Conservation (phyloP, 345 rosid genomes). For the Passiflora organensis region DNA sequence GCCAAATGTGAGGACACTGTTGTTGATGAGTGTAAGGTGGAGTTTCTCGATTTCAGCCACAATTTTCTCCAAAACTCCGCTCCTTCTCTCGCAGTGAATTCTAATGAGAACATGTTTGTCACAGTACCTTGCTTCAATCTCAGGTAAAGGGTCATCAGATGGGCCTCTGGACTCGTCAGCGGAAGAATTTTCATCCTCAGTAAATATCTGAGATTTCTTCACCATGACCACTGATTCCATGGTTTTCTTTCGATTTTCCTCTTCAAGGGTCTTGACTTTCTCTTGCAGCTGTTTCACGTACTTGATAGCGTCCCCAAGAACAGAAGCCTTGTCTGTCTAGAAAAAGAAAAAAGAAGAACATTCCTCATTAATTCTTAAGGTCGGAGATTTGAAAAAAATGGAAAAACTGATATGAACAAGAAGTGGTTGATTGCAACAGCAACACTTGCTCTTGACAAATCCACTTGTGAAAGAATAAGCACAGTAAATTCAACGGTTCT, state of each 20-base stretch:
- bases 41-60: conserved; percentile 61
- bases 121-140: conserved; percentile 71
- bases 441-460: no score
- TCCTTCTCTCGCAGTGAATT: conserved; percentile 73
- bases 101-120: conserved; percentile 63
- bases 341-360: background rate
- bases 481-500: no score
- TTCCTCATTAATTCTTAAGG: background rate
- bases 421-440: no score
- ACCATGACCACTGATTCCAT: conserved; percentile 67
- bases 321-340: conserved; percentile 94
- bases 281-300: conserved; percentile 84
- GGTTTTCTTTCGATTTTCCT: conserved; percentile 50
- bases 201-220: conserved; percentile 56
- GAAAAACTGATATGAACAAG: no score
- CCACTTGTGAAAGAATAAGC: no score
- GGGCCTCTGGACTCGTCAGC: conserved; percentile 27
- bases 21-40: conserved; percentile 46
- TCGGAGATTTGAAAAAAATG: no score
- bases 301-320: conserved; percentile 77
- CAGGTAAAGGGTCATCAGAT: conserved; percentile 46
- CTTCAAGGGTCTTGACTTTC: conserved; percentile 61
- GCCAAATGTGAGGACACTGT: conserved; percentile 70
- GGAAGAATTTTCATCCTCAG: conserved; percentile 35
- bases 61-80: conserved; percentile 50